Evolutionary conservation across 495 filamentous ascomycete genomes (phyloP).

Genomic region (Neurospora sp.): DNA sequence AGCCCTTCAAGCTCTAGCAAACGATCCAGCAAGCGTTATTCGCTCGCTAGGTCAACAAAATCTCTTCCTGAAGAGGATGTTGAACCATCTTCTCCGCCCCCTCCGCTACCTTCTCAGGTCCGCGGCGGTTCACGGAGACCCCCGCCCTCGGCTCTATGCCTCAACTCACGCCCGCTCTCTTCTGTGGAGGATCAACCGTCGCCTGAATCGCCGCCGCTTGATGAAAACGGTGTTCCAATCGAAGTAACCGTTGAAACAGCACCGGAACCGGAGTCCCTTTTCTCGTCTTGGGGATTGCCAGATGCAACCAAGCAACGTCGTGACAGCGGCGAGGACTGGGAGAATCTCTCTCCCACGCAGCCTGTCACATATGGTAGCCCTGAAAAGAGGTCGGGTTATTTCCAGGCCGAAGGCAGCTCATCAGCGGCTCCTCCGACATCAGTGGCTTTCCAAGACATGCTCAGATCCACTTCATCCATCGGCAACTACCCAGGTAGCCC

Average conservation of each 20-base stretch:
- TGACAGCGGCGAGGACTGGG: not conserved
- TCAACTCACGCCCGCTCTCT: constrained; percentile 36
- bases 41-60: constrained; percentile 16
- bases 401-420: not conserved
- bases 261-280: constrained; percentile 20
- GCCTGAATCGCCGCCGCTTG: constrained; percentile 14
- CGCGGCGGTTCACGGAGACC: constrained; percentile 24
- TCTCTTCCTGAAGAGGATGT: constrained; percentile 7
- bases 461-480: constrained; percentile 15
- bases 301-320: constrained; percentile 1
- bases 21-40: constrained; percentile 32
- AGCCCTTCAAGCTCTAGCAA: constrained; percentile 3
- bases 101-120: not conserved
- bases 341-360: not conserved
- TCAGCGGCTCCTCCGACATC: not conserved
- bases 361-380: not conserved
- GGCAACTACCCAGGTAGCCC: constrained; percentile 9
- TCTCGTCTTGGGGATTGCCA: constrained; percentile 10
- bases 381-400: not conserved
- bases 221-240: not conserved
- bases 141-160: constrained; percentile 31
- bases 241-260: not conserved
- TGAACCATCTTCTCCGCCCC: not conserved
- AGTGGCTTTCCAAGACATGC: constrained; percentile 4
- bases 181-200: constrained; percentile 41